Conservation (phyloP, 768 basidiomycete genomes). For the Gloeopeniophorella convolvens region DNA sequence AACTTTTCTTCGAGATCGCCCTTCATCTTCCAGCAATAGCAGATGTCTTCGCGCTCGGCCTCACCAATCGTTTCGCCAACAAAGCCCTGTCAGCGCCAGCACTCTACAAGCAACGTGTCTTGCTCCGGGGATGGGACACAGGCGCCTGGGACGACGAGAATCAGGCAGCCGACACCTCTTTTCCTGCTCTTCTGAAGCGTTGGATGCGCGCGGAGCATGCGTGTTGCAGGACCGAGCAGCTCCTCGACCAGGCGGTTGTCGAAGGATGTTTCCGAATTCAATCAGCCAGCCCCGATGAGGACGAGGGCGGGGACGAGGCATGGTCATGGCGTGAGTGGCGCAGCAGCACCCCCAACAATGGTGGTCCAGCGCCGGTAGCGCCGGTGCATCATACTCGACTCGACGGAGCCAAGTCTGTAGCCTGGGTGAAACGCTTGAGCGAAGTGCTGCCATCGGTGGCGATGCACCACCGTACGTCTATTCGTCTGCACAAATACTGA, state of each 20-base stretch:
- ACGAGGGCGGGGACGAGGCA: too few relatives aligned
- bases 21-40: constrained; percentile 3
- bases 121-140: constrained; percentile 1
- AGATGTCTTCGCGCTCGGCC: constrained; percentile 1
- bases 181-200: neutral
- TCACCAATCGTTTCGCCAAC: neutral
- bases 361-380: too few relatives aligned
- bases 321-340: too few relatives aligned
- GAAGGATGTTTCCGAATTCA: neutral
- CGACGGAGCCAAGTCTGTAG: neutral
- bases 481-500: neutral
- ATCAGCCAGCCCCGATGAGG: too few relatives aligned
- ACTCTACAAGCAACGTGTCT: constrained; percentile 8
- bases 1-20: constrained; percentile 5
- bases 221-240: neutral
- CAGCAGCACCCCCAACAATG: too few relatives aligned
- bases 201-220: constrained; percentile 4
- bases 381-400: too few relatives aligned
- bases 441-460: neutral
- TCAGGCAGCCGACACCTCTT: neutral
- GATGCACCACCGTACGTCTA: constrained; percentile 6
- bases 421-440: constrained; percentile 4
- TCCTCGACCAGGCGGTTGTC: neutral
- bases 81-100: neutral
- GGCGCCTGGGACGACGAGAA: constrained; percentile 1